Conservation (phyloP, 352 stramenopile species). For the Pythium brassicae region DNA sequence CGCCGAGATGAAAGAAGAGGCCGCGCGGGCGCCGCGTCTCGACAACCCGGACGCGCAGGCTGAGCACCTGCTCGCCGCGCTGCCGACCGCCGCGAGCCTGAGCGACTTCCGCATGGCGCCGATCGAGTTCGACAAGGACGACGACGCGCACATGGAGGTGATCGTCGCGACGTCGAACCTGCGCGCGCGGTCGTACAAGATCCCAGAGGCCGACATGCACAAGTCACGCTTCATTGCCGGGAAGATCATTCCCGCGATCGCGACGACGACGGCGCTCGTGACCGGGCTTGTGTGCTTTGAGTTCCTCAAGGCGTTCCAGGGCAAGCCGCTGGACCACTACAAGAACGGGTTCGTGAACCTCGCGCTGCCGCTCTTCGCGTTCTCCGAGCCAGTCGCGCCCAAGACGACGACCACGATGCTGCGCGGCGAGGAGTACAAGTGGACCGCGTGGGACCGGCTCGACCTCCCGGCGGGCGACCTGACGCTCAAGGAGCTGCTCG, state of each 20-base stretch:
- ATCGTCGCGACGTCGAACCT: constrained; percentile 97
- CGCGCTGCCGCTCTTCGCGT: constrained; percentile 96
- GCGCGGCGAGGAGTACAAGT: constrained; percentile 95
- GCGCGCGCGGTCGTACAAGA: constrained; percentile 97
- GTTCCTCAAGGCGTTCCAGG: constrained; percentile 94
- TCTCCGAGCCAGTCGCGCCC: constrained; percentile 94
- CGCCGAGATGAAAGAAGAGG: constrained; percentile 92
- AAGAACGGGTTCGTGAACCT: constrained; percentile 99
- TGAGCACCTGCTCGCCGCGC: constrained; percentile 67
- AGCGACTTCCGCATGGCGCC: constrained; percentile 89
- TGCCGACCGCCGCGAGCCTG: constrained; percentile 82
- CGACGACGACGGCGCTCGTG: constrained; percentile 98
- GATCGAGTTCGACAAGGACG: constrained; percentile 99
- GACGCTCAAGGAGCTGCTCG: constrained; percentile 95
- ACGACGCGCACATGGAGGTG: constrained; percentile 98
- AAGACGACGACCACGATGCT: constrained; percentile 92
- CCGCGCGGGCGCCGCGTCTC: constrained; percentile 21
- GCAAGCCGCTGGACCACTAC: constrained; percentile 92
- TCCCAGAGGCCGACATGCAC: constrained; percentile 97
- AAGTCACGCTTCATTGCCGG: constrained; percentile 98
- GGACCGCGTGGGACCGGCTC: constrained; percentile 97
- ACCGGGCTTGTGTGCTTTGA: constrained; percentile 98
- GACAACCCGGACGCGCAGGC: constrained; percentile 77
- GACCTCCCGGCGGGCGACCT: constrained; percentile 95
- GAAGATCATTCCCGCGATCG: constrained; percentile 99